Evolutionary conservation across 441 rosid genomes (phyloP), one percentile per base, ranked within the genome.

Genomic region (Mallotus japonicus): DNA sequence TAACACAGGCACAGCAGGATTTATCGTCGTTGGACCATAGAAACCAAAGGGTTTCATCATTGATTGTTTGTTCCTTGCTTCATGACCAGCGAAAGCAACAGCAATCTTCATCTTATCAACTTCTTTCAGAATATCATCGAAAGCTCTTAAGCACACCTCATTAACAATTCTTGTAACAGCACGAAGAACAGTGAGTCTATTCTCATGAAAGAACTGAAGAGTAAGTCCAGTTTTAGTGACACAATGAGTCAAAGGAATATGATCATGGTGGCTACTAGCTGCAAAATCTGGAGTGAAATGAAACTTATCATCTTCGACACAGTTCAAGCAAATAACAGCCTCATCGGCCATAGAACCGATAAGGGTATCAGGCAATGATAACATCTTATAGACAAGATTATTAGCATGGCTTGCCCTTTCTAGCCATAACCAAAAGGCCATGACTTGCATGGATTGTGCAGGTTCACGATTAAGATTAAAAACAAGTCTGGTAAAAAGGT

Each of bases 341-440:
- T 92, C 96, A 0, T 84, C 78, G n/a, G 87, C 95, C 8, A 90
- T 69, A 6, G 76, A 28, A 14, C 67, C 72, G 74, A 88, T 16
- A 22, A 81, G 16, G n/a, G 37, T 0, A 53, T 88, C 88, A 0
- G 89, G 81, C 66, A 68, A 70, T 3, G 67, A 16, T 53, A 75
- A n/a, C 56, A 87, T 19, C 4, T 15, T 15, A 24, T 8, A 19
- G 15, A 90, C 78, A 5, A 90, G 59, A 70, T 78, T 32, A 6
- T 65, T 46, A 6, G 62, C 28, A 42, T 62, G 65, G 4, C 73
- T 62, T 3, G 66, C 56, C 14, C 70, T 73, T 75, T 92, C 96
- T 1, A 90, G 86, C 88, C 82, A 89, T 22, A 92, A 46, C 81
- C 85, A 75, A 3, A 90, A 62, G 3, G 85, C 90, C 87, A 89